These are phyloP conservation scores for Apiospora hydei DNA, from an alignment of 2,329 filamentous ascomycete species.

Conservation along the genomic window DNA sequence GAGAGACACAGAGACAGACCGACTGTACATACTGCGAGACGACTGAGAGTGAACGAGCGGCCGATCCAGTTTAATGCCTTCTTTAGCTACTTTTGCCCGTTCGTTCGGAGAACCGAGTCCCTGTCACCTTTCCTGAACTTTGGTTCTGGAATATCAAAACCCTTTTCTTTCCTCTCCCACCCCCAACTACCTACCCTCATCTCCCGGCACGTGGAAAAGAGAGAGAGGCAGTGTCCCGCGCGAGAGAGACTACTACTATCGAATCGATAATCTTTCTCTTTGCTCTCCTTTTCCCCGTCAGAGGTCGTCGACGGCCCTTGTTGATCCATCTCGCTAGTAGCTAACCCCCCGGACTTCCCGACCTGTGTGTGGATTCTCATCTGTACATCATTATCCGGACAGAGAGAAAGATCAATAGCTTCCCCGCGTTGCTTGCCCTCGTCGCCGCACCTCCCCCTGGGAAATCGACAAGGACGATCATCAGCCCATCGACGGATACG, in stretches of 20 bases:
- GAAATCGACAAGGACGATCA: background rate
- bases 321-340: slow-evolving; percentile 17
- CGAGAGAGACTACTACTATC: background rate
- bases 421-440: slow-evolving; percentile 11
- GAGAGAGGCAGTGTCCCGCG: background rate
- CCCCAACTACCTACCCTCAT: background rate
- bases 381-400: slow-evolving; percentile 1
- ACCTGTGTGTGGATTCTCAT: slow-evolving; percentile 9
- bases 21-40: background rate
- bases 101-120: slow-evolving; percentile 1
- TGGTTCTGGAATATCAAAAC: slow-evolving; percentile 8
- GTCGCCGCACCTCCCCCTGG: background rate
- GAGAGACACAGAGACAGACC: background rate
- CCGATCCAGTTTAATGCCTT: slow-evolving; percentile 12
- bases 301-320: background rate
- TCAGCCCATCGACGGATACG: background rate
- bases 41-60: background rate
- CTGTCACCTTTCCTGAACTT: slow-evolving; percentile 1
- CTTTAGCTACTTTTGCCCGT: background rate
- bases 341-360: slow-evolving; percentile 11
- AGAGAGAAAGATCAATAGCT: background rate
- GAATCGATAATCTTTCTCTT: background rate
- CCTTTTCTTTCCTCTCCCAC: background rate
- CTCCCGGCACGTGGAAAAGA: background rate
- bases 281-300: background rate